Base-by-base conservation (phyloP, 2,329 filamentous ascomycete genomes). In the Tolypocladium tropicale region DNA sequence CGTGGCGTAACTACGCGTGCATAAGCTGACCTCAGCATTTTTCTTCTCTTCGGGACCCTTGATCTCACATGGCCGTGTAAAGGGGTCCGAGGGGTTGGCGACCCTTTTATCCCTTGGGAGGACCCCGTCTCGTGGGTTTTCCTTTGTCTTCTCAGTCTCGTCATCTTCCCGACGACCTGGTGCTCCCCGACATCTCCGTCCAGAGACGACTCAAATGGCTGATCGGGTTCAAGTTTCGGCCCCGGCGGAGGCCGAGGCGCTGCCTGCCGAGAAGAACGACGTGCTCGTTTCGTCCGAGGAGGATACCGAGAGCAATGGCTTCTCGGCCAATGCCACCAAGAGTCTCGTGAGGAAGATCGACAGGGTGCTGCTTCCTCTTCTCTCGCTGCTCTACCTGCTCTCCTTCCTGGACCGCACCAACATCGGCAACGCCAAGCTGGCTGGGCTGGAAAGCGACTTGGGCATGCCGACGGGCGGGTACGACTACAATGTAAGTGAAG, bases 371-470 rank as follows among this genome's bases (percentile, higher is more conserved):
- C 11, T 49, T 3, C 46, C 52, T n/a, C 23, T 53, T 9, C 73
- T 84, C 51, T 77, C 80, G 0, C 63, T 84, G 0, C 74, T 84
- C 9, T 83, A 83, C 59, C 67, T 84, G 0, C 77, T 78, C 10
- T 78, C 76, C 52, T 81, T 82, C 65, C 60, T 70, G 12, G 68
- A 70, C 53, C 64, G 68, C 48, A 64, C 68, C 49, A 70, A 70
- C 32, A 70, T 70, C 9, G 79, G 82, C 25, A 86, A 85, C 67
- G 82, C 82, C 2, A 53, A 53, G 36, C 9, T 53, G 34, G 52
- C 52, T 32, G 36, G 52, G 4, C 52, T 53, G 23, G 52, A 53
- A 11, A 25, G 30, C 4, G 52, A 53, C 21, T 43, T 53, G 52
- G 9, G n/a, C 4, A n/a, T 49, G n/a, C n/a, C n/a, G 46, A 49